These are phyloP conservation scores for Ceriops decandra DNA, from an alignment of 345 rosid genomes.

Conservation along the genomic window DNA sequence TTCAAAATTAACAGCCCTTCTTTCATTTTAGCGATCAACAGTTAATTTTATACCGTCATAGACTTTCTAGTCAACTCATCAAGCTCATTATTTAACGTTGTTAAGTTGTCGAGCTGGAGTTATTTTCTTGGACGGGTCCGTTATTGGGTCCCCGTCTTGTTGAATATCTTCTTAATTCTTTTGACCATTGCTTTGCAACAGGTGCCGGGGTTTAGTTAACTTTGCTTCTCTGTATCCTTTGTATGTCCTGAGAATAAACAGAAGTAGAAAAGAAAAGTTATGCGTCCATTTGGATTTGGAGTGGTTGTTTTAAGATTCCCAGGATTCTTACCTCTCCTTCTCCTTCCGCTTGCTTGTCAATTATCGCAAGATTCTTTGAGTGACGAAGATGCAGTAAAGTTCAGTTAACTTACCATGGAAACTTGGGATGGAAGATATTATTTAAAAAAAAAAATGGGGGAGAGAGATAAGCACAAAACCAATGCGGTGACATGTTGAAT, in stretches of 20 bases:
- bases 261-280: background rate
- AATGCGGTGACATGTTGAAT: too few species aligned
- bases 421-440: background rate
- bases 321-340: background rate
- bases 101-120: too few species aligned
- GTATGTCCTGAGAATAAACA: background rate
- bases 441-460: background rate
- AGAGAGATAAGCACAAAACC: too few species aligned
- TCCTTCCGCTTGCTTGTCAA: slow-evolving; percentile 9
- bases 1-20: slow-evolving; percentile 1
- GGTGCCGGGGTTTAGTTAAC: background rate
- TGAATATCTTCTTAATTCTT: too few species aligned
- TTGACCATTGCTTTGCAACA: background rate
- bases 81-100: too few species aligned
- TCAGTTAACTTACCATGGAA: slow-evolving; percentile 4
- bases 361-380: background rate
- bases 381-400: background rate
- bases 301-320: slow-evolving; percentile 10
- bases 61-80: slow-evolving; percentile 13
- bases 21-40: background rate
- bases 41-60: slow-evolving; percentile 8
- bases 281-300: slow-evolving; percentile 16
- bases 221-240: background rate
- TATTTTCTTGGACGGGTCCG: too few species aligned
- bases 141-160: too few species aligned